phyloP scores from a whole-genome alignment of 305 asterid genomes.

The Solanum chacoense region DNA sequence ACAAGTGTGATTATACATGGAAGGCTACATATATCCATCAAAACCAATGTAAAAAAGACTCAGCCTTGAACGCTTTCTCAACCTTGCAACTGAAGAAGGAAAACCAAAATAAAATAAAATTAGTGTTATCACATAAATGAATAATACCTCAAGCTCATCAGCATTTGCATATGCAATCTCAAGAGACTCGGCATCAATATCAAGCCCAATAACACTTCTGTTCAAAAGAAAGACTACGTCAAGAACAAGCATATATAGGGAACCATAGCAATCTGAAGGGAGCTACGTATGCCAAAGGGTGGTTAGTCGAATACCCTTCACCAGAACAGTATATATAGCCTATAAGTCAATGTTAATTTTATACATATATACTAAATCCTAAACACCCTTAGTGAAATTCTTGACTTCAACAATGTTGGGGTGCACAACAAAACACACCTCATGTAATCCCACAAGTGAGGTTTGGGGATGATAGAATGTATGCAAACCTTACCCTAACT shows the following conservation, averaged over 20 bases:
- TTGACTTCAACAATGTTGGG: background rate
- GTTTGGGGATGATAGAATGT: background rate
- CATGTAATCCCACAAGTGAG: background rate
- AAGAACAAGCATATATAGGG: background rate
- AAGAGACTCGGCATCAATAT: conserved; percentile 69
- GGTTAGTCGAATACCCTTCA: background rate
- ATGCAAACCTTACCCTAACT: background rate
- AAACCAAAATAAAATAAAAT: background rate
- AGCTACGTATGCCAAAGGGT: background rate
- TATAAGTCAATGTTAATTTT: background rate
- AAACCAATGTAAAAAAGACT: background rate
- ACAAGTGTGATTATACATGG: background rate
- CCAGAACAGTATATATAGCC: background rate
- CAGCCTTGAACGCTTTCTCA: background rate
- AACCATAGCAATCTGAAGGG: background rate
- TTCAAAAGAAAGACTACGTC: background rate
- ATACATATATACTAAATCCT: background rate
- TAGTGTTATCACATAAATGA: background rate
- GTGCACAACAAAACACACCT: background rate
- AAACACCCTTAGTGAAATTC: background rate
- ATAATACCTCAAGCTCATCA: conserved; percentile 60
- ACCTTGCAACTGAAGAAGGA: background rate
- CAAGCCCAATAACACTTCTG: conserved; percentile 73
- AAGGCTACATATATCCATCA: background rate
- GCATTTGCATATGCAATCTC: conserved; percentile 80